These are phyloP conservation scores for Pythium plurisporium DNA, from an alignment of 352 stramenopile species.

Conservation along the genomic window DNA sequence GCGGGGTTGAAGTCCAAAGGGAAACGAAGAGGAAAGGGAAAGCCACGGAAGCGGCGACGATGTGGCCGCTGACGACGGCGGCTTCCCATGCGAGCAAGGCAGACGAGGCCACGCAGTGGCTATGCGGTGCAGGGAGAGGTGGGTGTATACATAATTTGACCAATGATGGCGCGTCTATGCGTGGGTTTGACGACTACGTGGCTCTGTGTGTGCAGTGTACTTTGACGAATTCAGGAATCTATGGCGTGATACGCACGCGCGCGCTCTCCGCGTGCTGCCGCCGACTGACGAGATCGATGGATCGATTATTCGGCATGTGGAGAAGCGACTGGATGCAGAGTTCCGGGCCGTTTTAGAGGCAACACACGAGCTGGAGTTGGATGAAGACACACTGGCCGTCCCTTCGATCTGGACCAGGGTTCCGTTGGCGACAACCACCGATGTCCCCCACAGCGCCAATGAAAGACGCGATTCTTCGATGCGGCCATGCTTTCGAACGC, in stretches of 20 bases:
- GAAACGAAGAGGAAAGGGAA: neutral
- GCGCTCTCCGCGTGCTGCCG: neutral
- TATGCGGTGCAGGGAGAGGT: neutral
- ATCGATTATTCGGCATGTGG: neutral
- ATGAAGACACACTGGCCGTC: neutral
- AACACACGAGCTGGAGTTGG: too few relatives aligned
- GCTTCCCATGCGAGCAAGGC: neutral
- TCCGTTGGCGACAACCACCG: neutral
- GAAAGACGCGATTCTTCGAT: too few relatives aligned
- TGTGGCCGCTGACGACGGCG: constrained; percentile 15
- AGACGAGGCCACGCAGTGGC: neutral
- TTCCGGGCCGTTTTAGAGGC: too few relatives aligned
- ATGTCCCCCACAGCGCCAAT: too few relatives aligned
- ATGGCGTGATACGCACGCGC: neutral
- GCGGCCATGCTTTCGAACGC: too few relatives aligned
- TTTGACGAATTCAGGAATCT: neutral
- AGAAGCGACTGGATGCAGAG: too few relatives aligned
- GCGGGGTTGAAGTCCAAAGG: constrained; percentile 18
- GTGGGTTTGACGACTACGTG: neutral
- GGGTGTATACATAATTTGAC: too few relatives aligned
- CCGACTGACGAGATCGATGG: neutral
- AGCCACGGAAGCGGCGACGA: neutral
- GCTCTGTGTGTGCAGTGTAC: constrained; percentile 5
- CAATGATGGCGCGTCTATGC: neutral
- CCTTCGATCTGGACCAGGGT: neutral